Evolutionary conservation across 441 rosid genomes (phyloP).

Genomic region (Francoa sonchifolia): DNA sequence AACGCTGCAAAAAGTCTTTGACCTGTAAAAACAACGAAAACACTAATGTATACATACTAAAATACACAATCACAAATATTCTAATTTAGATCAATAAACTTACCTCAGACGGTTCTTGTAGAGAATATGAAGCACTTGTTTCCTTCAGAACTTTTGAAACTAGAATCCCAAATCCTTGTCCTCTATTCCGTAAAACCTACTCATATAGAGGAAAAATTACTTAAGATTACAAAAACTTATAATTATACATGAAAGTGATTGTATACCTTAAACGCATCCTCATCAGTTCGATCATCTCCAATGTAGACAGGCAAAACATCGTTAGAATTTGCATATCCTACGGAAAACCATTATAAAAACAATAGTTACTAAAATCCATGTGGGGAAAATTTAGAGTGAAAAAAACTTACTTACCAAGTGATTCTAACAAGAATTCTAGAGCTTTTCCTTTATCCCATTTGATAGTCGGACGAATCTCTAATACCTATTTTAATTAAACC

Average conservation of each 20-base stretch:
- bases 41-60: background rate
- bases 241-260: background rate
- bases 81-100: background rate
- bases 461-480: constrained; percentile 65
- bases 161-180: constrained; percentile 54
- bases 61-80: background rate
- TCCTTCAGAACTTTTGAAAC: constrained; percentile 56
- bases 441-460: constrained; percentile 77
- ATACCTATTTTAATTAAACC: constrained; percentile 22
- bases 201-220: too few species aligned
- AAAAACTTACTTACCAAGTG: constrained; percentile 43
- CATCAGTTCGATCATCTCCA: constrained; percentile 62
- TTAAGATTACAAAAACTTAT: too few species aligned
- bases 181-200: constrained; percentile 44
- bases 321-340: constrained; percentile 33
- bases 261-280: constrained; percentile 56
- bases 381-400: too few species aligned
- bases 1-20: constrained; percentile 26
- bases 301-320: constrained; percentile 47
- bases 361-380: background rate
- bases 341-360: background rate
- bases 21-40: constrained; percentile 24
- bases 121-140: constrained; percentile 49
- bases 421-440: constrained; percentile 42
- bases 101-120: constrained; percentile 62